Percentiles rank a stretch among this genome's conserved stretches.
phyloP scores from a whole-genome alignment of 768 basidiomycete genomes.

The Podaxis carcinomalis region DNA sequence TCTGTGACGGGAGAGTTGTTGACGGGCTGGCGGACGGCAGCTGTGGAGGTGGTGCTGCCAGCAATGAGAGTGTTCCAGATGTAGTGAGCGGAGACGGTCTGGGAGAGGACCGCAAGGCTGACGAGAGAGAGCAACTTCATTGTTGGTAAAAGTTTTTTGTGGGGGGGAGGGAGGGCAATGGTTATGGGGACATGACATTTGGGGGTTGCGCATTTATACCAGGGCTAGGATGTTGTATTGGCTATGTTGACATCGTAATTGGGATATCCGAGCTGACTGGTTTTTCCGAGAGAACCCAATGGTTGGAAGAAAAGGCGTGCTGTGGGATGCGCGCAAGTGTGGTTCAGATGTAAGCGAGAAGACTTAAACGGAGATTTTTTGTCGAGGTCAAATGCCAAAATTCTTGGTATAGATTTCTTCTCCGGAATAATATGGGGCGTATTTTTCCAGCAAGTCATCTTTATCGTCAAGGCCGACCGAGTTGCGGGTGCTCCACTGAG shows the following conservation, averaged over 20 bases:
- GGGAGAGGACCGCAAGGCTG: slow-evolving; percentile 20
- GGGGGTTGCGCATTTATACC: background rate
- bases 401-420: background rate
- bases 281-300: background rate
- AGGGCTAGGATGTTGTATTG: background rate
- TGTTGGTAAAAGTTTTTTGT: slow-evolving; percentile 8
- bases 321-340: background rate
- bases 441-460: background rate
- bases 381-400: background rate
- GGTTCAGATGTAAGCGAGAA: background rate
- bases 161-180: background rate
- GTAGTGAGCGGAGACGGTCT: slow-evolving; percentile 31
- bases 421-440: background rate
- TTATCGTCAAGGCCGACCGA: background rate
- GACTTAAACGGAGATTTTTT: background rate
- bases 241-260: background rate
- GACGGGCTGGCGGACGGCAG: slow-evolving; percentile 28
- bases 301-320: background rate
- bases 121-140: slow-evolving; percentile 25
- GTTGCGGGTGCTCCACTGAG: background rate
- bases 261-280: background rate
- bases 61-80: slow-evolving; percentile 29
- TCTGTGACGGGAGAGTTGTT: slow-evolving; percentile 29
- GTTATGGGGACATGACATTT: background rate
- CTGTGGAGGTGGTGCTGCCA: slow-evolving; percentile 21